Base-by-base conservation (phyloP, 2,329 filamentous ascomycete genomes). In the Xylaria arbuscula region DNA sequence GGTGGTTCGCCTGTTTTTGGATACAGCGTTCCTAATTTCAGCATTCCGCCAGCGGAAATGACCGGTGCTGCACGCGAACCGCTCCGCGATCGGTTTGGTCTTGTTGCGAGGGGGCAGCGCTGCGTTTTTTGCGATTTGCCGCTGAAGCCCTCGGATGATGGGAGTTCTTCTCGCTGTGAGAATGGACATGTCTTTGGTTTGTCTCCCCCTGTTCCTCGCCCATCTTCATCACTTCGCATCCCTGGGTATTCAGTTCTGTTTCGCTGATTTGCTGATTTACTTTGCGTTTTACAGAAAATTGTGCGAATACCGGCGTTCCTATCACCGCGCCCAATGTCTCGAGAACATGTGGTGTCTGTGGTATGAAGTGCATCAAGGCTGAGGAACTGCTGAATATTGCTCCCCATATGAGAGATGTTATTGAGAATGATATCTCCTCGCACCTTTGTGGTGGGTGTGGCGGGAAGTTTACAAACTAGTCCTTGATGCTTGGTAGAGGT, bases 311-410 rank as follows among this genome's bases (percentile, higher is more conserved):
- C 0, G 85, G 86, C 0, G 76, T 89, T 8, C 84, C 87, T 13
- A 86, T 89, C 69, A 79, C 86, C 66, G 82, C 81, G 1, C 87
- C 87, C 0, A 85, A 84, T 2, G 81, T 85, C 55, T 88, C 87
- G 0, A 80, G 83, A 40, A 82, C 83, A 2, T 89, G 87, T 62
- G 85, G 84, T 22, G 84, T 89, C 2, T 89, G 87, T 71, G 83
- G 83, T 17, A 76, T 82, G 32, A 82, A 87, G 28, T 87, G 85
- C 8, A 79, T 89, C 22, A 81, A 83, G 54, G 75, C 81, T 0
- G 78, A 81, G 4, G 81, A 83, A 69, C 76, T 88, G 15, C 47
- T 75, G 3, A 38, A 36, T 1, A 64, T 78, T 45, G 73, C 73
- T 2, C 73, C 74, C 0, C 69, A 76, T 38, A 66, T 75, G 1